These are phyloP conservation scores for Pichiaceae sp. DNA, from an alignment of 1,139 yeast genomes.

Conservation along the genomic window DNA sequence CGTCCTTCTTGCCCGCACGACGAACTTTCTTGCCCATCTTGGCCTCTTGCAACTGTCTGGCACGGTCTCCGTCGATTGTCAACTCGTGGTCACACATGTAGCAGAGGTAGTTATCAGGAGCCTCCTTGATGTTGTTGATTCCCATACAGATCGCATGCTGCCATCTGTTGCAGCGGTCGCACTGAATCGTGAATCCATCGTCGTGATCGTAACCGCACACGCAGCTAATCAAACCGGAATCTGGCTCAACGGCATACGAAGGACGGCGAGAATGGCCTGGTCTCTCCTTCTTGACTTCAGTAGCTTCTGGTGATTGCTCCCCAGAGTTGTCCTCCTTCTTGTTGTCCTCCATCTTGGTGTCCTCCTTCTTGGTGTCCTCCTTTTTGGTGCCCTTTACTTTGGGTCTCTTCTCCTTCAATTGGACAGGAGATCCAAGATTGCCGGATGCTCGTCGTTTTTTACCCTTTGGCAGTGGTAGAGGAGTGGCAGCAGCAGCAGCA, in stretches of 20 bases:
- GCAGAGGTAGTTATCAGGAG: constrained; percentile 79
- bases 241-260: constrained; percentile 61
- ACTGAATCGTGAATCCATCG: constrained; percentile 92
- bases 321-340: background rate
- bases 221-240: constrained; percentile 82
- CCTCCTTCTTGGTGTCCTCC: background rate
- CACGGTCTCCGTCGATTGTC: constrained; percentile 43
- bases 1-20: background rate
- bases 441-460: background rate
- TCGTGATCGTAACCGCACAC: constrained; percentile 85
- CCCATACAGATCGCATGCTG: constrained; percentile 90
- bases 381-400: background rate
- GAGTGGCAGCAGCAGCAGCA: constrained; percentile 65
- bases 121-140: constrained; percentile 60
- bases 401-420: background rate
- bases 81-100: constrained; percentile 61
- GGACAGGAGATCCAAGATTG: background rate
- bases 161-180: constrained; percentile 90
- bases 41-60: constrained; percentile 39
- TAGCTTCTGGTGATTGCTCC: background rate
- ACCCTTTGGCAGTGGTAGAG: constrained; percentile 37
- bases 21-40: constrained; percentile 24
- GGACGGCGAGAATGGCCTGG: constrained; percentile 6
- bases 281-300: background rate
- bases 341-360: background rate